Conservation (phyloP, 2,329 filamentous ascomycete species). For the Trichoderma harzianum region DNA sequence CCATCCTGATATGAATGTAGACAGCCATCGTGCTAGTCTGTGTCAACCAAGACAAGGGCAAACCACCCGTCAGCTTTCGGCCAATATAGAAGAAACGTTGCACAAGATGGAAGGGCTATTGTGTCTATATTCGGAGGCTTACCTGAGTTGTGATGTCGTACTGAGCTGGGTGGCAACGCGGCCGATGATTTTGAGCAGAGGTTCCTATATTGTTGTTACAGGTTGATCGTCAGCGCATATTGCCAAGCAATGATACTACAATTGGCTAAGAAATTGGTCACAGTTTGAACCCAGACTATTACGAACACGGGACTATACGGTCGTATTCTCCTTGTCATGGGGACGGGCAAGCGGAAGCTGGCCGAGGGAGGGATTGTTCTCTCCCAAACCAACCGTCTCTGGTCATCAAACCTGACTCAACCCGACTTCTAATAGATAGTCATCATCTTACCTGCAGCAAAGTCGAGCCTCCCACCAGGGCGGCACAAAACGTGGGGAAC, state of each 20-base stretch:
- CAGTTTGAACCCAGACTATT: background rate
- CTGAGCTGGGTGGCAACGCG: constrained; percentile 26
- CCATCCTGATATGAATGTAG: constrained; percentile 57
- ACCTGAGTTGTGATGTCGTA: constrained; percentile 29
- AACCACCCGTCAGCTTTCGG: constrained; percentile 4
- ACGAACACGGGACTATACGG: background rate
- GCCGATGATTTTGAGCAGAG: constrained; percentile 30
- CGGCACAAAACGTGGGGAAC: constrained; percentile 62
- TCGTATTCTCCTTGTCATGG: background rate
- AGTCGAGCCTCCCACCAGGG: constrained; percentile 57
- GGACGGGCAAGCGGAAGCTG: background rate
- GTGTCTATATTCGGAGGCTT: constrained; percentile 16
- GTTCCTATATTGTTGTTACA: constrained; percentile 25
- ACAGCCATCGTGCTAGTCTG: constrained; percentile 56
- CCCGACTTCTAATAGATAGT: background rate
- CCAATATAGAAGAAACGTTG: constrained; percentile 6
- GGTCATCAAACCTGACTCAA: background rate
- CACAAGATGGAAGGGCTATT: background rate
- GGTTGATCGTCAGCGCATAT: constrained; percentile 4
- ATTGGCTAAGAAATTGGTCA: background rate
- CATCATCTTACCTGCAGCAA: constrained; percentile 52
- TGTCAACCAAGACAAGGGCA: background rate
- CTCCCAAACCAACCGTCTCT: background rate
- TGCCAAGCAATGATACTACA: background rate
- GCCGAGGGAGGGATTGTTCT: no score